These are phyloP conservation scores for Scenedesmus sp. DNA, from an alignment of 163 green algal genomes.

Conservation along the genomic window DNA sequence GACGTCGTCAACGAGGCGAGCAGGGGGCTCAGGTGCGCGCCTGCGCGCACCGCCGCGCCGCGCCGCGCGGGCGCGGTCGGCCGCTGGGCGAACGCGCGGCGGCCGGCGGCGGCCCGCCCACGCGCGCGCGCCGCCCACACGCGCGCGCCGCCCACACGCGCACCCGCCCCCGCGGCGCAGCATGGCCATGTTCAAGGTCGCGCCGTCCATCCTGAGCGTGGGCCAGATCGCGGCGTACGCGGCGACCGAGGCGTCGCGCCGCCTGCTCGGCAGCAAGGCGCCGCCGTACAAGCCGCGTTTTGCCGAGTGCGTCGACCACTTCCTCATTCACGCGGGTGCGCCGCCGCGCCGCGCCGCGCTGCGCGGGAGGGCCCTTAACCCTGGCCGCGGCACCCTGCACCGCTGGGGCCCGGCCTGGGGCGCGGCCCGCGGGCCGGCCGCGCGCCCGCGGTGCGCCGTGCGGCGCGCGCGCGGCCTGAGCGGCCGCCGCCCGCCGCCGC, in stretches of 20 bases:
- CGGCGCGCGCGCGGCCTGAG: not conserved
- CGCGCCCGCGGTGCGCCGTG: no score
- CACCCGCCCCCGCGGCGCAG: not conserved
- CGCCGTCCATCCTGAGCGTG: conserved; percentile 40
- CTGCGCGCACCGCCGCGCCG: no score
- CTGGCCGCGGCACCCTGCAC: no score
- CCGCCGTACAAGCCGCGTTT: conserved; percentile 46
- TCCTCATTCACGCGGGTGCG: conserved; percentile 48
- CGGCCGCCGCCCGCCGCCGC: not conserved
- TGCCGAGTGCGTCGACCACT: conserved; percentile 45
- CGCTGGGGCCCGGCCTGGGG: no score
- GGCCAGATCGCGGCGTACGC: conserved; percentile 42
- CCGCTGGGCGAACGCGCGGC: no score
- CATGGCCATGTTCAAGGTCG: conserved; percentile 49
- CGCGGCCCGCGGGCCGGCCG: no score
- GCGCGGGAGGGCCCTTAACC: no score
- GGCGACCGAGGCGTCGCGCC: conserved; percentile 39
- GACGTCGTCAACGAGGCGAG: conserved; percentile 58
- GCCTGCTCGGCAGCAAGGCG: conserved; percentile 39
- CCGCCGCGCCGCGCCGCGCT: not conserved
- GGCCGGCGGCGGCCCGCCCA: no score
- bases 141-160: no score
- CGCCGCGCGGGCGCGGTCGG: no score
- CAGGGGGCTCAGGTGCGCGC: conserved; percentile 29
- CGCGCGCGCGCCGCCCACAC: no score